These are phyloP conservation scores for Rosa multiflora DNA, from an alignment of 306 rosid species.

Conservation along the genomic window DNA sequence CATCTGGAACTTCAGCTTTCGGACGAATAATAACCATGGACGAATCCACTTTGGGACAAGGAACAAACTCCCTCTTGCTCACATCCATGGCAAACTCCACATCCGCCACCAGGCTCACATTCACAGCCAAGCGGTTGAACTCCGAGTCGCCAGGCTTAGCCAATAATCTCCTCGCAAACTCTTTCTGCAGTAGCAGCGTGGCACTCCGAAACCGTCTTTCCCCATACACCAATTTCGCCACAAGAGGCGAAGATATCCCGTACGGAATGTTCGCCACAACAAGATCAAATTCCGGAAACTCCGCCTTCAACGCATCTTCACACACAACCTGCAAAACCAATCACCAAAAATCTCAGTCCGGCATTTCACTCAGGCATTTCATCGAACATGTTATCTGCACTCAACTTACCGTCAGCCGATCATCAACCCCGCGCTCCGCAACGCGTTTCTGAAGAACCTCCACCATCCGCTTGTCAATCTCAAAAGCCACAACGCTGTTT, in stretches of 20 bases:
- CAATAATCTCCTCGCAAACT: constrained; percentile 77
- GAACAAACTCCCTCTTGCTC: constrained; percentile 86
- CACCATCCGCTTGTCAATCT: constrained; percentile 79
- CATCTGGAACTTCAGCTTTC: constrained; percentile 48
- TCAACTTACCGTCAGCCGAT: constrained; percentile 46
- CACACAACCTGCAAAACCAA: constrained; percentile 57
- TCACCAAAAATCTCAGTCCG: constrained; percentile 14
- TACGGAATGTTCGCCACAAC: constrained; percentile 92
- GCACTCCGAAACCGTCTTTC: constrained; percentile 57
- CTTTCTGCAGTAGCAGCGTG: constrained; percentile 88
- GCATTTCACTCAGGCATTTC: constrained; percentile 34
- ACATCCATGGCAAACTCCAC: constrained; percentile 79
- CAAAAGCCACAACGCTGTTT: constrained; percentile 56
- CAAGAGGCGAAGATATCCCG: constrained; percentile 75
- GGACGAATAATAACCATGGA: constrained; percentile 79
- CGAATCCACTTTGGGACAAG: constrained; percentile 83
- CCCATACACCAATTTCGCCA: constrained; percentile 62
- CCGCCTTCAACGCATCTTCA: constrained; percentile 64
- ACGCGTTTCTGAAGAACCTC: constrained; percentile 63
- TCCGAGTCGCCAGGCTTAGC: constrained; percentile 75
- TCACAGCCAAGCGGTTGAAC: constrained; percentile 77
- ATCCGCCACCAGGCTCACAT: constrained; percentile 69
- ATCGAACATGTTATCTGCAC: constrained; percentile 31
- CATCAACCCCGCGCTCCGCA: constrained; percentile 23
- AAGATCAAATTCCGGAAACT: constrained; percentile 71